phyloP scores from a whole-genome alignment of 176 grass and related monocot species.

The Phoenix roebelenii region DNA sequence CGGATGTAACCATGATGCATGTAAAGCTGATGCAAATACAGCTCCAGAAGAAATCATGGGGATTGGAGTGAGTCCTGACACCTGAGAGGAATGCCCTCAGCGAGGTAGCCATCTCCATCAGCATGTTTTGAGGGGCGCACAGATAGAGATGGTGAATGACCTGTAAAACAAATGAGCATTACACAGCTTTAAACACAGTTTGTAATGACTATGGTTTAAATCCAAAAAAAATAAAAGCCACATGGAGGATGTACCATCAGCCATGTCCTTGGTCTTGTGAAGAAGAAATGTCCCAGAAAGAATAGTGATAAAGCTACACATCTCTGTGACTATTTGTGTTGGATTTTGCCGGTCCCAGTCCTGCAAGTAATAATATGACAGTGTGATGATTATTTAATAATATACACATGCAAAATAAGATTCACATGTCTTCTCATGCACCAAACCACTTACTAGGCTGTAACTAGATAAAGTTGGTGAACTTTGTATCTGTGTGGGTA shows the following conservation, averaged over 20 bases:
- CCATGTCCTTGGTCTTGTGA: constrained; percentile 76
- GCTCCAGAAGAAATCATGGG: constrained; percentile 9
- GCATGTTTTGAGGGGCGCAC: constrained; percentile 28
- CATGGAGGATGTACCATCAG: constrained; percentile 23
- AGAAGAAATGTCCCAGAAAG: constrained; percentile 78
- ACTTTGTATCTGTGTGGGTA: no score
- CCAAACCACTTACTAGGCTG: no score
- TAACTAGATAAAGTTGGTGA: no score
- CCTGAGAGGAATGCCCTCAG: constrained; percentile 54
- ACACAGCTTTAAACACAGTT: no score
- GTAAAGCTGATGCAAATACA: background rate
- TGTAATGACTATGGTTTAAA: no score
- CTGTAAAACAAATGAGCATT: background rate
- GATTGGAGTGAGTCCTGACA: constrained; percentile 40
- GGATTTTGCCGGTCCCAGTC: constrained; percentile 78
- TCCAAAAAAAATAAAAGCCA: no score
- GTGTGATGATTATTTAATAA: no score
- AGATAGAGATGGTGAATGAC: constrained; percentile 27
- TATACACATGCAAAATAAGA: background rate
- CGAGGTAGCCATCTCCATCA: constrained; percentile 21
- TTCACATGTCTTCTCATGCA: background rate
- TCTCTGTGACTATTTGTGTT: constrained; percentile 71
- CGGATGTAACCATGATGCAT: no score
- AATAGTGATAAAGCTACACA: constrained; percentile 69
- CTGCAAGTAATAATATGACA: constrained; percentile 6